Evolutionary conservation across 805 yeast species (phyloP), one percentile per base, ranked within the genome.

Genomic region (Tetrapisispora taiwanensis): DNA sequence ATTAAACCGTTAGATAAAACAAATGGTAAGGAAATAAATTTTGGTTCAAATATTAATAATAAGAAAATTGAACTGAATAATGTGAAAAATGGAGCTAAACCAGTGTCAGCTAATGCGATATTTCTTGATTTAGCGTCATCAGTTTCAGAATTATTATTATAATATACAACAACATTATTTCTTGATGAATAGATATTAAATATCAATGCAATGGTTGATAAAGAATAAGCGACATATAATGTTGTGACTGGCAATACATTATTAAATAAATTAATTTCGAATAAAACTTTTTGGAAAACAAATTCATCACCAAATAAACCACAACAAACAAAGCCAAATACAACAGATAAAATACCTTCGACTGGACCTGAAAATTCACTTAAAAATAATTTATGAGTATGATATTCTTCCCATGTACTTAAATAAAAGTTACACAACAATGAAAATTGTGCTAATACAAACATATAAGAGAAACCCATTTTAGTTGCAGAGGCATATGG

Each of bases 351-450:
- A 30, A 89, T 84, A 3, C 97, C 97, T 65, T 89, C 97, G 4
- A 90, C 97, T 0, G 97, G 97, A 0, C 97, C 97, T 17, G 92
- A 83, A 56, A 86, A 82, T 51, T 75, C 80, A 32, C 92, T 79
- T 44, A 89, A 68, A 61, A 73, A 89, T 43, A 89, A 69, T 41
- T 79, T 81, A 54, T 88, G 95, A 1, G 97, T 89, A 58, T 88
- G 92, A 62, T 75, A 89, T 61, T 89, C 96, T 66, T 89, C 97
- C 97, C 97, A 89, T 0, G 97, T 89, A 34, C 94, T 81, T 41
- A 85, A 61, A 60, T 89, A 89, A 62, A 89, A 90, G 63, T 90
- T 90, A 49, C 84, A 76, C 44, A 85, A 72, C 1, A 84, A 70
- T 4, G 84, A 83, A 59, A 84, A 81, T 54, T 84, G 89, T 2